Percentiles rank a stretch among this genome's conserved stretches.
Conservation (phyloP, 306 rosid species). For the Pachyrhizus erosus region DNA sequence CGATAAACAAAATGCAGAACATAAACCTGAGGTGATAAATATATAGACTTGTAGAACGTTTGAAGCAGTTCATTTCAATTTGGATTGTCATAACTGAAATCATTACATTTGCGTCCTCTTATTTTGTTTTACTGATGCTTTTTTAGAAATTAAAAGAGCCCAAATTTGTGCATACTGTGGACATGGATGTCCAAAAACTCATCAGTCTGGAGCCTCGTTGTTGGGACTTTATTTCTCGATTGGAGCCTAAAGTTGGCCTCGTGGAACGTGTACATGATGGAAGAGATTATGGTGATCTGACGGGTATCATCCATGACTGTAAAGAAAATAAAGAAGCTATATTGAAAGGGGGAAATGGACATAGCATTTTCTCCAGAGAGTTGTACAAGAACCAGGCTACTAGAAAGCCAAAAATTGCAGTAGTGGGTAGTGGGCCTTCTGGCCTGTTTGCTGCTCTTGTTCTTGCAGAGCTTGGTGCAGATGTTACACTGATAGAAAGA, state of each 20-base stretch:
- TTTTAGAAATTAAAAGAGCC: constrained; percentile 80
- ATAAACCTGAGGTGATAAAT: constrained; percentile 24
- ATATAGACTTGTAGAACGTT: neutral
- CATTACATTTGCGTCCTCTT: constrained; percentile 16
- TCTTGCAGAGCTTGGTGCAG: constrained; percentile 93
- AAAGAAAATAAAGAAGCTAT: constrained; percentile 46
- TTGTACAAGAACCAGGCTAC: constrained; percentile 27
- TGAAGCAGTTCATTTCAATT: constrained; percentile 19
- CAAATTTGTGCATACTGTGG: constrained; percentile 89
- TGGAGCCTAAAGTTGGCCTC: constrained; percentile 87
- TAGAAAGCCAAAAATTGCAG: constrained; percentile 75
- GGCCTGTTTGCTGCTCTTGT: constrained; percentile 93
- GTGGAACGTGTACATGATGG: constrained; percentile 63
- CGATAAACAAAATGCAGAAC: neutral
- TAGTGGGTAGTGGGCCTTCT: constrained; percentile 93
- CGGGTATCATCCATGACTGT: constrained; percentile 57
- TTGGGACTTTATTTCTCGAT: constrained; percentile 80
- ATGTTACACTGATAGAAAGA: constrained; percentile 95
- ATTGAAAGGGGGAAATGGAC: constrained; percentile 47
- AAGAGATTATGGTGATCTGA: constrained; percentile 64
- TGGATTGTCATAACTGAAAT: neutral
- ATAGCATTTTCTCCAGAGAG: constrained; percentile 45
- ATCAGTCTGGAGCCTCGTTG: constrained; percentile 75
- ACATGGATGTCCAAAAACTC: constrained; percentile 85
- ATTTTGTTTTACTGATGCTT: constrained; percentile 44